A percentile compares a stretch with the other conserved stretches of the same genome.
Evolutionary conservation across 2,329 filamentous ascomycete species (phyloP).

Genomic region (Pseudopyricularia cyperi): DNA sequence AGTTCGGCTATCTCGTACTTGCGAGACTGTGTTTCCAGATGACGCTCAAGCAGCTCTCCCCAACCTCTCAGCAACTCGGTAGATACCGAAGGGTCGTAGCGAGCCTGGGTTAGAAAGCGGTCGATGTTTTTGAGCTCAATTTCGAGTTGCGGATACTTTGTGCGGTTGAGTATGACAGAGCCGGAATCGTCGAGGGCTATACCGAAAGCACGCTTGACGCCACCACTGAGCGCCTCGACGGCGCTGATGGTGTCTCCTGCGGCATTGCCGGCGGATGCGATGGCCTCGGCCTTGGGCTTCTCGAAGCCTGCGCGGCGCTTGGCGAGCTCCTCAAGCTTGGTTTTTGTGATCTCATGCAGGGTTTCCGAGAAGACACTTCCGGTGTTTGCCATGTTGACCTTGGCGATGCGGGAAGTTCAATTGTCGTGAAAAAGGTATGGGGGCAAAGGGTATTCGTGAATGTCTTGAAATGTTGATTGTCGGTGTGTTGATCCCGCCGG

Average conservation of each 20-base stretch:
- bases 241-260: neutral
- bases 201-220: constrained; percentile 21
- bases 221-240: constrained; percentile 13
- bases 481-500: too few species aligned
- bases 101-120: constrained; percentile 24
- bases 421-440: neutral
- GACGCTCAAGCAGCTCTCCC: constrained; percentile 21
- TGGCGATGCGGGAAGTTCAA: neutral
- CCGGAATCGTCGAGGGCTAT: constrained; percentile 16
- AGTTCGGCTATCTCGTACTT: constrained; percentile 30
- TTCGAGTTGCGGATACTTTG: constrained; percentile 15
- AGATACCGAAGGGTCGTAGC: constrained; percentile 26
- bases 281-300: constrained; percentile 14
- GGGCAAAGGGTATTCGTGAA: too few species aligned
- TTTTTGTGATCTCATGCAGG: constrained; percentile 27
- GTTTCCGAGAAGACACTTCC: constrained; percentile 23
- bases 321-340: constrained; percentile 28
- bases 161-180: constrained; percentile 11
- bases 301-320: constrained; percentile 25
- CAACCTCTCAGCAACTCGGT: constrained; percentile 16
- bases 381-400: neutral
- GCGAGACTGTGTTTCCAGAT: constrained; percentile 25
- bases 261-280: constrained; percentile 9
- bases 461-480: too few species aligned
- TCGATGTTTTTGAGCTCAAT: constrained; percentile 23